Evolutionary conservation across 2,329 filamentous ascomycete species (phyloP), one percentile per base, ranked within the genome.

Genomic region (Dactylellina cionopaga): DNA sequence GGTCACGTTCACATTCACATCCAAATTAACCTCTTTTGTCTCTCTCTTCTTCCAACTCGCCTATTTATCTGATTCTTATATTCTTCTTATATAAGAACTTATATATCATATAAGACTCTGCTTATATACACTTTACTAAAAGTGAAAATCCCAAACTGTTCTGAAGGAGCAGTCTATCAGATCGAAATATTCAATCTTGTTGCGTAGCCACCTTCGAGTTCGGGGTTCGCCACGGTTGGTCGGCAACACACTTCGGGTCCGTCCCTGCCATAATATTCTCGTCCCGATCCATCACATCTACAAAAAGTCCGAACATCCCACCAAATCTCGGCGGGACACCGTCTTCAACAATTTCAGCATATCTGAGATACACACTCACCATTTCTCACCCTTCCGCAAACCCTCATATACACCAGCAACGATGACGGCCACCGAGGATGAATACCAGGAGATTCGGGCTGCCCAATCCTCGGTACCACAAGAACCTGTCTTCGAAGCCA

Each of bases 371-470:
- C 39, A 54, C 31, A 25, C 25, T 39, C 39, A 3, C 15, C 39
- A 43, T 37, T 37, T 24, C 11, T 22, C 41, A 51, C 51, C 37
- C 9, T 37, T 22, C 13, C 17, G 37, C 31, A n/a, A n/a, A n/a
- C n/a, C n/a, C n/a, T n/a, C n/a, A n/a, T 13, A 41, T 41, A 41
- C 35, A 29, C n/a, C n/a, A n/a, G 3, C 33, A 39, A 51, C 33
- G 41, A 72, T 72, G 68, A 72, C 68, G n/a, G 68, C 68, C 44
- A 60, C 68, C 27, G 68, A 72, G 46, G 59, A 59, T 22, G 68
- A 72, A 35, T 72, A 65, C 58, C 65, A 58, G 51, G 68, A 63
- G 35, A 51, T 59, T 43, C 59, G 59, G 24, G 68, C 59, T 39
- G 59, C 54, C 41, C 49, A 74, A 29, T 62, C 71, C 11, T 51